Percentiles rank a stretch among this genome's conserved stretches.
These are phyloP conservation scores for Camelina neglecta DNA, from an alignment of 345 rosid species.

Conservation along the genomic window DNA sequence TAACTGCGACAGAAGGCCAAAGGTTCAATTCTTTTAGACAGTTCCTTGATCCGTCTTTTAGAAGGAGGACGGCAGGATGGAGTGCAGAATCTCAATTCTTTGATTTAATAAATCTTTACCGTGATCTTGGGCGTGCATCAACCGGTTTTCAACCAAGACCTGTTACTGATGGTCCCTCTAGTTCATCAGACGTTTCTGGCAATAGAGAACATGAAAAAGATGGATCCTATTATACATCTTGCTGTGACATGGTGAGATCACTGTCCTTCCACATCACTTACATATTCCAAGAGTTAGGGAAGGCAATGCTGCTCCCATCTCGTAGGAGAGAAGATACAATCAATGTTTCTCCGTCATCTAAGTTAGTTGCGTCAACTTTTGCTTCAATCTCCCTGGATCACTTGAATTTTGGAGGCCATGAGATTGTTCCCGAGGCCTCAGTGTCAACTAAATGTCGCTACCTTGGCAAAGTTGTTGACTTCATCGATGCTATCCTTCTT, in stretches of 20 bases:
- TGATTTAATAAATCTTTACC: slow-evolving; percentile 88
- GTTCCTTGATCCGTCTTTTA: slow-evolving; percentile 86
- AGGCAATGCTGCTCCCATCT: slow-evolving; percentile 90
- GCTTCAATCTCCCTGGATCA: slow-evolving; percentile 82
- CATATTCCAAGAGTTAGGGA: slow-evolving; percentile 96
- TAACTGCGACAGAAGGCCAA: slow-evolving; percentile 69
- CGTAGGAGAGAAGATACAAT: slow-evolving; percentile 91
- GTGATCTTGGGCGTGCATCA: slow-evolving; percentile 85
- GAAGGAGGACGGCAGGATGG: slow-evolving; percentile 89
- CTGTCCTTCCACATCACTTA: slow-evolving; percentile 85
- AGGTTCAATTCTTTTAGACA: slow-evolving; percentile 87
- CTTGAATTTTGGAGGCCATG: slow-evolving; percentile 76
- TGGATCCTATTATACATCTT: slow-evolving; percentile 77
- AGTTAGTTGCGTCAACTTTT: slow-evolving; percentile 77
- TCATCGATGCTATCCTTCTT: slow-evolving; percentile 80
- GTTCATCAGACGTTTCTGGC: slow-evolving; percentile 59
- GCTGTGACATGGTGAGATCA: slow-evolving; percentile 92
- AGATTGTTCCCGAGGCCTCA: slow-evolving; percentile 58
- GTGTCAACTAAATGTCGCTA: slow-evolving; percentile 90
- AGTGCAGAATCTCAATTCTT: slow-evolving; percentile 86
- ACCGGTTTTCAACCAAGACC: slow-evolving; percentile 73
- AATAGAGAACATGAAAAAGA: slow-evolving; percentile 74
- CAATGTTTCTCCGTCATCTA: slow-evolving; percentile 80
- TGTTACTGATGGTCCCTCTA: slow-evolving; percentile 59
- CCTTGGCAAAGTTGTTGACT: slow-evolving; percentile 91